Base-by-base conservation (phyloP, 2,329 filamentous ascomycete species). In the Sclerotiophoma versabilis region DNA sequence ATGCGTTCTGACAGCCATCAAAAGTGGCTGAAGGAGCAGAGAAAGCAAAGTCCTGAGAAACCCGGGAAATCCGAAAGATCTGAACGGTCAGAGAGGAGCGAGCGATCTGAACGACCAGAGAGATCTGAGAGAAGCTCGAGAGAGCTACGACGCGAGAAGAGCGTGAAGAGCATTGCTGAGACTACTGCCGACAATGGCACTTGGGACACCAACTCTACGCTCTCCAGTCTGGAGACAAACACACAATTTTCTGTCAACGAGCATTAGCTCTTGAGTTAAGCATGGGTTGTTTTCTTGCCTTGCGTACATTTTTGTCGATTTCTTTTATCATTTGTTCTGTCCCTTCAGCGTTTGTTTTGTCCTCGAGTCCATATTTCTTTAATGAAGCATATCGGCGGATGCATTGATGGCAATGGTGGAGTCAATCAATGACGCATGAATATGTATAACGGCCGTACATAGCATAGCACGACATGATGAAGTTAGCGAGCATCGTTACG, bases 191-290 rank as follows among this genome's bases (percentile, higher is more conserved):
- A 68, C 27, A 62, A 60, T 20, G 65, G 64, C n/a, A 68, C 65
- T 7, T 68, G 65, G 65, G 65, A 68, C 34, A 68, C 65, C 19
- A 68, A 62, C 46, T 59, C 60, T 26, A 60, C 60, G 33, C 51
- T 57, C 6, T 64, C 61, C 20, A 63, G 54, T 29, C 45, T 60
- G 29, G 60, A 54, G 17, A 54, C 60, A 1, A 67, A 62, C 39
- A 60, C 60, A 11, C 53, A 61, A 27, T 46, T 62, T 36, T 63
- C 63, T 15, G 49, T 52, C 32, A 48, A 49, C 10, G 54, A 57
- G 39, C 45, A 39, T 15, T 45, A 34, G 25, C 34, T 39, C 22
- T 22, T n/a, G n/a, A 4, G 4, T 8, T 20, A 23, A 17, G 25
- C 10, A 8, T 22, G 5, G 15, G 15, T 14, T 27, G 2, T 26